Conservation (phyloP, 208 protist genomes). For the Spongospora subterranea region DNA sequence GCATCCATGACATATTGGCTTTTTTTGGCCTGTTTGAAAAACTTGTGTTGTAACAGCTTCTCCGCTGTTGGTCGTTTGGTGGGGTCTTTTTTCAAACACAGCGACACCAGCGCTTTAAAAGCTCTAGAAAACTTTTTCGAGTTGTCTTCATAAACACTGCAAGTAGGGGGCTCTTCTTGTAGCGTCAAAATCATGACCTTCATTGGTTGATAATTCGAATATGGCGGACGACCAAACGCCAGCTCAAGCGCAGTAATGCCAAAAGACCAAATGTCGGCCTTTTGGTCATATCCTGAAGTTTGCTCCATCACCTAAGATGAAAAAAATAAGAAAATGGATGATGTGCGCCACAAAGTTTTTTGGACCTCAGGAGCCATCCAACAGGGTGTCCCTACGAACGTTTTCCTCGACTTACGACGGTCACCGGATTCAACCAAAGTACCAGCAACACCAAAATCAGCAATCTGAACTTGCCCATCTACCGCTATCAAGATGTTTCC, state of each 20-base stretch:
- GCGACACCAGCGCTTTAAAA: constrained; percentile 68
- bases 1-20: constrained; percentile 49
- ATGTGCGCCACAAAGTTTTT: neutral
- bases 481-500: constrained; percentile 67
- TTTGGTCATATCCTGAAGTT: constrained; percentile 67
- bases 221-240: constrained; percentile 67
- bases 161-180: constrained; percentile 52
- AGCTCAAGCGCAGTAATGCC: constrained; percentile 77
- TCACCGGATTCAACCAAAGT: constrained; percentile 34
- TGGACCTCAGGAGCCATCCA: constrained; percentile 76
- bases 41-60: constrained; percentile 63
- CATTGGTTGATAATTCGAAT: constrained; percentile 68
- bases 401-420: constrained; percentile 61
- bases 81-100: constrained; percentile 71
- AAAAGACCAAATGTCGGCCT: constrained; percentile 77
- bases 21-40: constrained; percentile 63
- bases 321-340: neutral
- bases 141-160: constrained; percentile 60
- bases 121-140: constrained; percentile 45
- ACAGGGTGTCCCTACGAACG: constrained; percentile 73
- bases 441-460: constrained; percentile 71
- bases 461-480: constrained; percentile 68
- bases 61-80: constrained; percentile 58
- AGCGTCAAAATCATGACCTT: constrained; percentile 72
- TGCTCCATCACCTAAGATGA: constrained; percentile 57